A percentile compares a stretch with the other conserved stretches of the same genome.
phyloP scores from a whole-genome alignment of 2,329 filamentous ascomycete genomes.

The Whalleya microplaca region DNA sequence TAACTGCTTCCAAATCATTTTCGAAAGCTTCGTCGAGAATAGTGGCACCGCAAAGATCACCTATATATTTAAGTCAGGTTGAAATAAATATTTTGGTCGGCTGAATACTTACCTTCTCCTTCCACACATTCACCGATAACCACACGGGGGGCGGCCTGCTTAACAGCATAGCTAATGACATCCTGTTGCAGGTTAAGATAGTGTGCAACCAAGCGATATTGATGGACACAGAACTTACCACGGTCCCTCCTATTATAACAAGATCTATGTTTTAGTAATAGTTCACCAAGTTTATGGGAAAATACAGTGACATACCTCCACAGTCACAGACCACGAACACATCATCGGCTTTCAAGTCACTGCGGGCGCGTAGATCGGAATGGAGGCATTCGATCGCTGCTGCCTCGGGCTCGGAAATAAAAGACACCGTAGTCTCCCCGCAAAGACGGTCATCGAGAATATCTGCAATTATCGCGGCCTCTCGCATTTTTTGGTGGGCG shows the following conservation, averaged over 20 bases:
- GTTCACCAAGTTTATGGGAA: neutral
- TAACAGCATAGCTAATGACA: neutral
- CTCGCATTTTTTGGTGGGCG: slow-evolving; percentile 24
- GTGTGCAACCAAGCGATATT: neutral
- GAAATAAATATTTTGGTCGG: neutral
- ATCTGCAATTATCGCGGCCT: slow-evolving; percentile 25
- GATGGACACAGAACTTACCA: neutral
- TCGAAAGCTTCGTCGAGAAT: neutral
- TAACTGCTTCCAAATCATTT: neutral
- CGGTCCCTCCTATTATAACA: neutral
- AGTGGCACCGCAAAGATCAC: neutral
- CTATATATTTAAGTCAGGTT: neutral
- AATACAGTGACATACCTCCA: neutral
- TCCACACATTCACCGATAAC: neutral
- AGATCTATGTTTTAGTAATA: neutral
- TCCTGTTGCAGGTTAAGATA: neutral
- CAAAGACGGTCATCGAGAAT: slow-evolving; percentile 18
- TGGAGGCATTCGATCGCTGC: slow-evolving; percentile 18
- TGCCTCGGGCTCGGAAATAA: slow-evolving; percentile 35
- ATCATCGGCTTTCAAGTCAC: neutral
- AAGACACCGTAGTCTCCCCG: slow-evolving; percentile 21
- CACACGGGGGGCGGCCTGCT: neutral
- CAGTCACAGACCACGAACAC: neutral
- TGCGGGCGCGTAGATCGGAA: neutral
- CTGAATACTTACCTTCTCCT: neutral